Conservation (phyloP, 1,284 basidiomycete genomes). For the Cryptococcus wingfieldii region DNA sequence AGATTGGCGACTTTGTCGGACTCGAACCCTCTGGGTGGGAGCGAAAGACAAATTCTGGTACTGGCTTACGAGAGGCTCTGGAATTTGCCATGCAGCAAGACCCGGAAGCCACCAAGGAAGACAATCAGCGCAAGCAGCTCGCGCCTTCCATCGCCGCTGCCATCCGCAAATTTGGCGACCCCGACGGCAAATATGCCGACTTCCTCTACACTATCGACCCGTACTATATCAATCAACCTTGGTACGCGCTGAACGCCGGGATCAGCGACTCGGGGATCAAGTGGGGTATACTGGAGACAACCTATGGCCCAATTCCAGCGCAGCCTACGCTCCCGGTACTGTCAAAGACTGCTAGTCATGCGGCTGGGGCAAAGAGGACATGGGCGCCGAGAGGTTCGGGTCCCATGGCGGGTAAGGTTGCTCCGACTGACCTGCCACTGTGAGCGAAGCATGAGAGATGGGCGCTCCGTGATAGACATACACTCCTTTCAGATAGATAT, state of each 20-base stretch:
- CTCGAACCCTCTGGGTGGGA: slow-evolving; percentile 19
- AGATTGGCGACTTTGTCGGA: slow-evolving; percentile 14
- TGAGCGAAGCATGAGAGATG: background rate
- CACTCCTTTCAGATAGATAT: too few species aligned
- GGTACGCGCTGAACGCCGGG: background rate
- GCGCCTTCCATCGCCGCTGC: slow-evolving; percentile 24
- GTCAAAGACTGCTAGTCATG: background rate
- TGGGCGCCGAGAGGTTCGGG: background rate
- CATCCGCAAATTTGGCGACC: slow-evolving; percentile 33
- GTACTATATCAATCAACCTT: background rate
- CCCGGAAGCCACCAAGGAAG: background rate
- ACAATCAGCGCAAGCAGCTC: slow-evolving; percentile 14
- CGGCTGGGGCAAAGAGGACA: background rate
- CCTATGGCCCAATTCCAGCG: background rate
- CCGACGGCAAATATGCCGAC: slow-evolving; percentile 24
- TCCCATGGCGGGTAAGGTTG: background rate
- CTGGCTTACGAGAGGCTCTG: slow-evolving; percentile 30
- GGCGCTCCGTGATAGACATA: too few species aligned
- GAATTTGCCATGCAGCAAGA: slow-evolving; percentile 29
- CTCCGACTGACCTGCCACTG: background rate
- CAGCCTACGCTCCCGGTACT: background rate
- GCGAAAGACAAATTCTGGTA: slow-evolving; percentile 11
- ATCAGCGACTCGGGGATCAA: background rate
- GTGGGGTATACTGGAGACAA: background rate
- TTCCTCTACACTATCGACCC: slow-evolving; percentile 14